Percentiles rank a stretch among this genome's conserved stretches.
Conservation (phyloP, 345 rosid species). For the Pelargonium nanum region DNA sequence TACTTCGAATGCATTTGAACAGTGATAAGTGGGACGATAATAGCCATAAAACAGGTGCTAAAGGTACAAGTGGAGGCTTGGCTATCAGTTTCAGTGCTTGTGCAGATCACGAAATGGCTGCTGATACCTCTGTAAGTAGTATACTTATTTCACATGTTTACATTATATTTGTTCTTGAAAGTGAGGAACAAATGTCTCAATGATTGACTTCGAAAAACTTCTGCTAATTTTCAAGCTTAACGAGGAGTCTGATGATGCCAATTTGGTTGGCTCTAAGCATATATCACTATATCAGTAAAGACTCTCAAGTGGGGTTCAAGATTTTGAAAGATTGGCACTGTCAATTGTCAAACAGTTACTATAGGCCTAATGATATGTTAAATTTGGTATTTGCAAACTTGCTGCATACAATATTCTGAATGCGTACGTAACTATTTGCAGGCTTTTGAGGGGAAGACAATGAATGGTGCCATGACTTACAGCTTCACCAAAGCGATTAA, state of each 20-base stretch:
- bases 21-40: constrained; percentile 26
- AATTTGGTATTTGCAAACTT: neutral
- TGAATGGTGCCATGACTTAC: constrained; percentile 41
- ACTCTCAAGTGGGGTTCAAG: too few relatives aligned
- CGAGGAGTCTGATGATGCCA: too few relatives aligned
- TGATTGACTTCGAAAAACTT: neutral
- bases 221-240: too few relatives aligned
- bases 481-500: constrained; percentile 18
- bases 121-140: constrained; percentile 34
- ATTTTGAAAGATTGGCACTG: too few relatives aligned
- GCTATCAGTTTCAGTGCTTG: constrained; percentile 49
- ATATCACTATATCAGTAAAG: too few relatives aligned
- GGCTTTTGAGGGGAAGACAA: constrained; percentile 25
- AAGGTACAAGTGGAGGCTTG: constrained; percentile 42
- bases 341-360: too few relatives aligned
- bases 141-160: neutral
- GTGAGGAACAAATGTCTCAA: neutral
- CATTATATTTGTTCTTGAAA: neutral
- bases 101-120: constrained; percentile 29
- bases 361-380: neutral
- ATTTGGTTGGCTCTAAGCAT: too few relatives aligned
- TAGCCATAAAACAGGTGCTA: constrained; percentile 29
- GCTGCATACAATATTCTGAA: neutral
- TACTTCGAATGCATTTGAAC: constrained; percentile 5
- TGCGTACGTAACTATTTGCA: constrained; percentile 1